Conservation (phyloP, 345 rosid species). For the Arabis alpina region DNA sequence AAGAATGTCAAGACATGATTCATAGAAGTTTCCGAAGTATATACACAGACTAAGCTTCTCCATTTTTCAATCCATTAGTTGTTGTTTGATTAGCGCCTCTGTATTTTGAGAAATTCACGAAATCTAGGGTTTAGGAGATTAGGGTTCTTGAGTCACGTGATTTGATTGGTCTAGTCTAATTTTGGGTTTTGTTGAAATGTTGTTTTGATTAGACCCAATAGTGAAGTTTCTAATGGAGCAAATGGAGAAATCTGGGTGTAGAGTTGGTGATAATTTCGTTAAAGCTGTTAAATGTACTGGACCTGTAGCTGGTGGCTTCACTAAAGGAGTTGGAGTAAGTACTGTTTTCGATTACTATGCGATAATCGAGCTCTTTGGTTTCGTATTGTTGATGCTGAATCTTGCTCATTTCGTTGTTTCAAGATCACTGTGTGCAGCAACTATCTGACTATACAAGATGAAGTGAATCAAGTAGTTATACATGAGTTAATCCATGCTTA, state of each 20-base stretch:
- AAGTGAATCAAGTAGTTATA: constrained; percentile 80
- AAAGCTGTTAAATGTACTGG: constrained; percentile 67
- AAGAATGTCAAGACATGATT: constrained; percentile 46
- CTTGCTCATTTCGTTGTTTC: constrained; percentile 19
- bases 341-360: neutral
- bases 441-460: constrained; percentile 74
- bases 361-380: constrained; percentile 7
- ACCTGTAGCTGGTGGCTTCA: constrained; percentile 65
- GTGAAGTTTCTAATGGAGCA: constrained; percentile 87
- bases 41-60: constrained; percentile 2
- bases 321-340: constrained; percentile 69
- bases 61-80: neutral
- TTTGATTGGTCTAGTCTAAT: neutral
- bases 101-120: neutral
- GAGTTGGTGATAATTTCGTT: constrained; percentile 69
- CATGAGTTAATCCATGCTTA: constrained; percentile 93
- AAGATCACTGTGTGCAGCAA: constrained; percentile 86
- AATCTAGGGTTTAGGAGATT: constrained; percentile 32
- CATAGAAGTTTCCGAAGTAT: constrained; percentile 44
- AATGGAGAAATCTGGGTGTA: constrained; percentile 86
- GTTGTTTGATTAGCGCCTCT: constrained; percentile 3
- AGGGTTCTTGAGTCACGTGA: neutral
- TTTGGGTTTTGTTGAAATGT: neutral
- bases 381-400: constrained; percentile 26
- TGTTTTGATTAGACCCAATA: constrained; percentile 61